A percentile compares a stretch with the other conserved stretches of the same genome.
These are phyloP conservation scores for Cubamyces lactineus DNA, from an alignment of 768 basidiomycete genomes.

Conservation along the genomic window DNA sequence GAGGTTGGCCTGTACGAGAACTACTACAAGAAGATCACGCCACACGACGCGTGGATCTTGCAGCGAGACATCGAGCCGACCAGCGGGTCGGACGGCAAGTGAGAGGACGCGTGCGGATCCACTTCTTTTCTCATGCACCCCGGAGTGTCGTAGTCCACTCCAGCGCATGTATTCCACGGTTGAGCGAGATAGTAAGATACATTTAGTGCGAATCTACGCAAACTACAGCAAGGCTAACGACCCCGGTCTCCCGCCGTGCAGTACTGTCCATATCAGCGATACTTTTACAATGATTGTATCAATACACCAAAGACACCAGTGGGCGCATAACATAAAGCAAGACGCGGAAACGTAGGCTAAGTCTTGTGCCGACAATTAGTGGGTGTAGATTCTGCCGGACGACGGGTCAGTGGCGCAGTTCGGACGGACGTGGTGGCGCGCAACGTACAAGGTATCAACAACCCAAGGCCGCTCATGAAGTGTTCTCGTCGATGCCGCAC, in stretches of 20 bases:
- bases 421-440: not conserved
- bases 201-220: conserved; percentile 22
- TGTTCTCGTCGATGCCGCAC: conserved; percentile 71
- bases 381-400: conserved; percentile 26
- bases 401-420: conserved; percentile 9
- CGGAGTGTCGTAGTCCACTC: not conserved
- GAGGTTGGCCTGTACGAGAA: conserved; percentile 65
- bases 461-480: conserved; percentile 22
- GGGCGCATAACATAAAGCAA: conserved; percentile 25
- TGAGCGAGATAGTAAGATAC: conserved; percentile 24
- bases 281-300: conserved; percentile 27
- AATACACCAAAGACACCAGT: conserved; percentile 26
- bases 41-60: conserved; percentile 86
- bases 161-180: conserved; percentile 16
- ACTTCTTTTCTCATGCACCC: not conserved
- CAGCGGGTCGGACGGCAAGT: conserved; percentile 7
- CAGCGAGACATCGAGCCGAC: conserved; percentile 54
- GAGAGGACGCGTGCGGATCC: conserved; percentile 1
- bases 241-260: conserved; percentile 16
- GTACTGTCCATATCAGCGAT: conserved; percentile 26
- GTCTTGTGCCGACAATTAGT: conserved; percentile 27
- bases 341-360: conserved; percentile 25
- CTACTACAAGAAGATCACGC: conserved; percentile 90
- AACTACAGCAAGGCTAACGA: conserved; percentile 21
- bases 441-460: conserved; percentile 15